Evolutionary conservation across 345 rosid genomes (phyloP).

Genomic region (Eucalyptus marginata): DNA sequence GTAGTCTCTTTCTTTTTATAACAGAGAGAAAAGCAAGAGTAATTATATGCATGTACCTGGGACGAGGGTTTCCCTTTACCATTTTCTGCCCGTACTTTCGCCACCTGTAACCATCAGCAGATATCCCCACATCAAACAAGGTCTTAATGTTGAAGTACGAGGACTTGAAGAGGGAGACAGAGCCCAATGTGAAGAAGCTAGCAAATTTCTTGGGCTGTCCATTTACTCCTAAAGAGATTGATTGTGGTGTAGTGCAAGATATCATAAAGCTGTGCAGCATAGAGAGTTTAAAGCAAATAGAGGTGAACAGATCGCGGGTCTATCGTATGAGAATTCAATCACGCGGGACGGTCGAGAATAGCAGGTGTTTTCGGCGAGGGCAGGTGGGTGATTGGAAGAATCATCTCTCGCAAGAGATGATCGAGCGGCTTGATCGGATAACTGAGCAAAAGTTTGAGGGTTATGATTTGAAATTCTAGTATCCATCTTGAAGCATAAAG

Average conservation of each 20-base stretch:
- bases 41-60: slow-evolving; percentile 34
- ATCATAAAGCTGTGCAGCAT: slow-evolving; percentile 6
- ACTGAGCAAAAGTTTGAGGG: slow-evolving; percentile 1
- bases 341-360: not conserved
- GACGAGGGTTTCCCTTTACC: slow-evolving; percentile 88
- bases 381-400: slow-evolving; percentile 6
- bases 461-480: not conserved
- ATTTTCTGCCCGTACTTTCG: slow-evolving; percentile 93
- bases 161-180: slow-evolving; percentile 7
- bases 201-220: slow-evolving; percentile 13
- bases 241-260: not conserved
- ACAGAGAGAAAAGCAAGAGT: not conserved
- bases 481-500: not conserved
- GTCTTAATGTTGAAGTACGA: slow-evolving; percentile 8
- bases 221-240: slow-evolving; percentile 1
- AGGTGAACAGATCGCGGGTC: slow-evolving; percentile 7
- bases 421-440: not conserved
- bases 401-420: slow-evolving; percentile 8
- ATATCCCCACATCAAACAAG: slow-evolving; percentile 55
- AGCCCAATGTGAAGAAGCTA: not conserved
- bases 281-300: slow-evolving; percentile 4
- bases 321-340: not conserved
- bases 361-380: slow-evolving; percentile 4
- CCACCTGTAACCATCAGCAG: slow-evolving; percentile 90
- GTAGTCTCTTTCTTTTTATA: not conserved